Base-by-base conservation (phyloP, 2,329 filamentous ascomycete genomes). In the Chaetomiaceae sp. region DNA sequence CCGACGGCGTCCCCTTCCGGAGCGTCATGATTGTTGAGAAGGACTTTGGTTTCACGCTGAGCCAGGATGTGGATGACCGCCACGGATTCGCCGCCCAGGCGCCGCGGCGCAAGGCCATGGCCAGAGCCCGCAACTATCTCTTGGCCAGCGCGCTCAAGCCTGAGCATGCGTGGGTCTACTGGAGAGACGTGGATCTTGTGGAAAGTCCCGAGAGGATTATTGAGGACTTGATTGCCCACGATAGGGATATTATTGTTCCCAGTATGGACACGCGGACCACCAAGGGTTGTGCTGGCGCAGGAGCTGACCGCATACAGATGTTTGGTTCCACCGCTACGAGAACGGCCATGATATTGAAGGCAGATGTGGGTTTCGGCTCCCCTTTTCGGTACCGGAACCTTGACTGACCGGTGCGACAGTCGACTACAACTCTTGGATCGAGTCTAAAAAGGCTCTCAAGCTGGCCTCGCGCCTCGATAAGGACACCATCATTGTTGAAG, bases 341-440 rank as follows among this genome's bases (percentile, higher is more conserved):
- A 82, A 92, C 61, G 82, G 84, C 23, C 78, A 79, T 47, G 92
- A 99, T 68, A 92, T 97, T 62, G 94, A 99, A 74, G 94, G 94
- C 59, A 85, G 89, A 80, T 99, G 89, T 94, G 77, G 75, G 87
- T 77, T 47, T 27, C n/a, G 5, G 11, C 12, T 9, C 22, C 25
- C 29, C 39, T 17, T 4, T 9, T 34, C 97, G 89, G 23, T 6
- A 14, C 17, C 15, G 20, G 22, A 3, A 12, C 22, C n/a, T 49
- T 17, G 29, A n/a, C 62, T 68, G 60, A 69, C 54, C 17, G 51
- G 37, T 34, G 31, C 2, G 7, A 33, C 57, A 94, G 89, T 97
- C 68, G 94, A 99, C 70, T 99, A 99, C 76, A 99, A 99, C 73
- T 97, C 94, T 1, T 99, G 94, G 94, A 82, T 95, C 63, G 94